Percentiles rank a stretch among this genome's conserved stretches.
These are phyloP conservation scores for Cadophora gregata DNA, from an alignment of 2,329 filamentous ascomycete genomes.

Conservation along the genomic window DNA sequence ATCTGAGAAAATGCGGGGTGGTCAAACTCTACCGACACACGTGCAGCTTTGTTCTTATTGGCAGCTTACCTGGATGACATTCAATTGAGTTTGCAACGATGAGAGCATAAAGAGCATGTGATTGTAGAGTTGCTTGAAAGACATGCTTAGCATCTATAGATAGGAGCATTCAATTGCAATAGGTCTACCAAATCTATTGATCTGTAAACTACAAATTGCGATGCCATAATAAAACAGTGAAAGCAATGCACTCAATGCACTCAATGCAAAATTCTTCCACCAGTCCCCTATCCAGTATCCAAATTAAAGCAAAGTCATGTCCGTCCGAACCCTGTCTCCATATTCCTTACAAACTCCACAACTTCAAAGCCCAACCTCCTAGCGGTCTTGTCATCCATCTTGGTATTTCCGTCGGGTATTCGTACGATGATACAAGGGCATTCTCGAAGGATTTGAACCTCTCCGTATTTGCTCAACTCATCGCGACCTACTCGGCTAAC, in stretches of 20 bases:
- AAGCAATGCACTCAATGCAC: conserved; percentile 11
- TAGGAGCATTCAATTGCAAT: conserved; percentile 10
- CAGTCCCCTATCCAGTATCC: neutral
- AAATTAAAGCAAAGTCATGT: neutral
- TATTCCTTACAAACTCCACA: conserved; percentile 71
- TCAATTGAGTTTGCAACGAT: too few relatives aligned
- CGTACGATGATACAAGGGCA: conserved; percentile 61
- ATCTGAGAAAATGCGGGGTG: too few relatives aligned
- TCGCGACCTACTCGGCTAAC: conserved; percentile 51
- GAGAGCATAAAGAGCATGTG: neutral
- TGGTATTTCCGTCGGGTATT: conserved; percentile 46
- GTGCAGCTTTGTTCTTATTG: too few relatives aligned
- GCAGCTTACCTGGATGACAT: too few relatives aligned
- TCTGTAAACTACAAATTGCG: neutral
- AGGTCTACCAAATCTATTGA: conserved; percentile 21
- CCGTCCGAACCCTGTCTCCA: conserved; percentile 32
- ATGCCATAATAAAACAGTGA: conserved; percentile 5
- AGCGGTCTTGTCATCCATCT: conserved; percentile 71
- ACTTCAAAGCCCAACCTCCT: conserved; percentile 86
- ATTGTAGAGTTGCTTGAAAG: too few relatives aligned
- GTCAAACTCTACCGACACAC: too few relatives aligned
- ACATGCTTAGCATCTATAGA: too few relatives aligned
- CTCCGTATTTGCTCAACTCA: conserved; percentile 50
- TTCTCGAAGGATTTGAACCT: conserved; percentile 63
- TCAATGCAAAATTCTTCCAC: neutral